Evolutionary conservation across 345 rosid genomes (phyloP), one percentile per base, ranked within the genome.

Genomic region (Sisymbrium altissimum): DNA sequence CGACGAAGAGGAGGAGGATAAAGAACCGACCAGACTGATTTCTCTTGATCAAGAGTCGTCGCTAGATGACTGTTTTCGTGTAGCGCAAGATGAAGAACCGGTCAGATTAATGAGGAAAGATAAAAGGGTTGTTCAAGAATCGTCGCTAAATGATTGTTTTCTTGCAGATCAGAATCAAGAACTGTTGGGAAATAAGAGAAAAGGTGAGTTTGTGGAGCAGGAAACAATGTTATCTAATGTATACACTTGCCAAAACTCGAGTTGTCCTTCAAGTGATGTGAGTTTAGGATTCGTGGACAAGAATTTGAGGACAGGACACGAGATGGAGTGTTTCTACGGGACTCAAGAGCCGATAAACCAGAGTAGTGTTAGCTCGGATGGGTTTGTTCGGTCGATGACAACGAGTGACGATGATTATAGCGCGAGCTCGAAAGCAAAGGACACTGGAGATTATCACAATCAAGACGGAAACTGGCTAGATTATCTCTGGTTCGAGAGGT

Each of bases 301-400:
- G 67, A 88, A 72, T 38, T 56, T 84, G 17, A 78, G 88, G 73
- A 56, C 70, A 7, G 83, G 80, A 45, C 85, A 86, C 33, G 79
- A 84, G 70, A 57, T 77, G 5, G 73, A 45, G 13, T 77, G 80
- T 71, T 35, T 40, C 13, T 75, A 79, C 41, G 36, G 74, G 17
- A 0, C 75, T 3, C 67, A 60, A 15, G 68, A 70, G 40, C 63
- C 66, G 13, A 21, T 44, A 29, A 27, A 43, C 35, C 74, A 70
- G 36, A 55, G 66, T 45, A 70, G 30, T 11, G 43, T 57, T 4
- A 54, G 64, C 44, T 56, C 80, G 15, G 76, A 77, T 0, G 76
- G 66, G 66, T 39, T 38, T 19, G 66, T 40, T 54, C 25, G 59
- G 57, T 33, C 73, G 0, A 50, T 71, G n/a, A 71, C 55, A 29